These are phyloP conservation scores for Aspergillus sclerotioniger DNA, from an alignment of 495 filamentous ascomycete species.

Conservation along the genomic window DNA sequence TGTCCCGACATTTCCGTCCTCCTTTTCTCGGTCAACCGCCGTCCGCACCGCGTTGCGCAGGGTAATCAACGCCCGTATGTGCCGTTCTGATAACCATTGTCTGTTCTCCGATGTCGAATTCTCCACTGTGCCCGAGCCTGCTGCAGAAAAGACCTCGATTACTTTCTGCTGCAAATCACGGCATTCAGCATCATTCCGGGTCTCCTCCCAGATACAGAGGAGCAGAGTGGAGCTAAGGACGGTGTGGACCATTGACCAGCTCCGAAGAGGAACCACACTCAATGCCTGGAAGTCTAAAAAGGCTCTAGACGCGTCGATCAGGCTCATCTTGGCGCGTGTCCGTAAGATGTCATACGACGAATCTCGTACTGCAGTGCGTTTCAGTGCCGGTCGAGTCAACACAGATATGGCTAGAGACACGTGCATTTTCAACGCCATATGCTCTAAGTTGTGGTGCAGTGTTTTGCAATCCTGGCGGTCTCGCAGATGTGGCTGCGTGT, in stretches of 20 bases:
- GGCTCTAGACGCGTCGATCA: constrained; percentile 32
- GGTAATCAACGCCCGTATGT: constrained; percentile 35
- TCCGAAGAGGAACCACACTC: constrained; percentile 33
- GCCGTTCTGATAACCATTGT: constrained; percentile 35
- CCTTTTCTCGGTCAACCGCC: constrained; percentile 19
- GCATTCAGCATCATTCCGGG: constrained; percentile 34
- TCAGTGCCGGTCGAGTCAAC: constrained; percentile 36
- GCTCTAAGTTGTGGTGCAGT: constrained; percentile 35
- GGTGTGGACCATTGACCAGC: constrained; percentile 41
- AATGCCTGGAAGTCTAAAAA: constrained; percentile 38
- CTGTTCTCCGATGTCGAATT: constrained; percentile 18
- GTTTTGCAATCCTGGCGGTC: constrained; percentile 25
- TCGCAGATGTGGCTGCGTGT: constrained; percentile 23
- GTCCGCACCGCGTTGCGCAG: constrained; percentile 24
- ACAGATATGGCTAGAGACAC: constrained; percentile 31
- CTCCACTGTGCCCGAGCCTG: constrained; percentile 17
- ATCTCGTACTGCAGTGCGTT: constrained; percentile 14
- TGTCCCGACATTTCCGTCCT: constrained; percentile 4
- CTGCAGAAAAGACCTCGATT: constrained; percentile 33
- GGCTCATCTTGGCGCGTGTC: constrained; percentile 25
- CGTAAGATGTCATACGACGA: constrained; percentile 21
- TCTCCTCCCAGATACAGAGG: constrained; percentile 41
- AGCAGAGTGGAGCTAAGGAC: constrained; percentile 37
- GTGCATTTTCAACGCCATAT: constrained; percentile 38
- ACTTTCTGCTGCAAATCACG: constrained; percentile 32